phyloP scores from a whole-genome alignment of 2,329 filamentous ascomycete genomes.

The Aphanoascus verrucosus region DNA sequence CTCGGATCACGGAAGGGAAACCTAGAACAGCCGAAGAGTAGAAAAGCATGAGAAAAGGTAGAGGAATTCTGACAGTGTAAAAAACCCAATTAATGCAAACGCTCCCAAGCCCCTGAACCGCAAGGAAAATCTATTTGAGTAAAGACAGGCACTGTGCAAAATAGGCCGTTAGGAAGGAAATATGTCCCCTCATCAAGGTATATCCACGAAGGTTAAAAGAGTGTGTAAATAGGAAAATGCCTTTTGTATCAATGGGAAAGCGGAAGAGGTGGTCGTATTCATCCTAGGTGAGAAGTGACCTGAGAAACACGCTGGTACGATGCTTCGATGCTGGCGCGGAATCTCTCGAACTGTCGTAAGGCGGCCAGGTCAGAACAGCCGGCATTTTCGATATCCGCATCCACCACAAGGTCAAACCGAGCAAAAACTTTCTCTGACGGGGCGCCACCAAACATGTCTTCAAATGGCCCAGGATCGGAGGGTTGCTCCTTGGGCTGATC shows the following conservation, averaged over 20 bases:
- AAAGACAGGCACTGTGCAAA: neutral
- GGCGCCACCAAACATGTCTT: constrained; percentile 41
- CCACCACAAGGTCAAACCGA: constrained; percentile 55
- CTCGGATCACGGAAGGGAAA: neutral
- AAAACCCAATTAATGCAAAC: constrained; percentile 3
- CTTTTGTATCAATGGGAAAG: neutral
- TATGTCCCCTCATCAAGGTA: neutral
- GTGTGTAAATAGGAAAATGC: neutral
- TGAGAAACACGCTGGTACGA: constrained; percentile 33
- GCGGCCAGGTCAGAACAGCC: constrained; percentile 14
- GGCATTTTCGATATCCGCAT: constrained; percentile 7
- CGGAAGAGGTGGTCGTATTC: neutral
- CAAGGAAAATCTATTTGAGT: constrained; percentile 1
- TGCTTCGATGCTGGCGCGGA: constrained; percentile 35
- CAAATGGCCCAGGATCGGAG: constrained; percentile 26
- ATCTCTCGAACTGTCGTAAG: constrained; percentile 27
- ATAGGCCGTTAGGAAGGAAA: neutral
- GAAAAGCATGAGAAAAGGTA: neutral
- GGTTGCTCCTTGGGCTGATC: constrained; percentile 41
- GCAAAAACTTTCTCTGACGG: constrained; percentile 53
- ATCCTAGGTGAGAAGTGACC: constrained; percentile 31
- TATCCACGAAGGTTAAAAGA: neutral
- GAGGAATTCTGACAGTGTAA: neutral
- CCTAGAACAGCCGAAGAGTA: neutral
- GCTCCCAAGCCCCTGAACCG: neutral